Base-by-base conservation (phyloP, 495 filamentous ascomycete genomes). In the Cetradonia linearis region DNA sequence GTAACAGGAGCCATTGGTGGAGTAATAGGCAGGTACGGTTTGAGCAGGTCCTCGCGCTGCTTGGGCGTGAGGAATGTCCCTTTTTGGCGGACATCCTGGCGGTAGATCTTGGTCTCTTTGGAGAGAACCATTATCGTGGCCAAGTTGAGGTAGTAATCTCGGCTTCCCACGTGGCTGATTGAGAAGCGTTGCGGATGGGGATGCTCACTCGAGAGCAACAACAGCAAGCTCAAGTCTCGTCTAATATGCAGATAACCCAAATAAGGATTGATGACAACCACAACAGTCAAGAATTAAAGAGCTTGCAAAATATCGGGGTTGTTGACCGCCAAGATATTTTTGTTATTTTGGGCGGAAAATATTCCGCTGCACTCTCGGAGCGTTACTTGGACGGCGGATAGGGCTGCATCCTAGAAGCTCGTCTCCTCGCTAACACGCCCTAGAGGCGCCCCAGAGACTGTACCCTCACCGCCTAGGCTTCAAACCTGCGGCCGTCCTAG, bases 1-100 rank as follows among this genome's bases (percentile, higher is more conserved):
- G 67, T 42, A 28, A 62, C 53, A 60, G 34, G 33, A n/a, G 50
- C 38, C 31, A 34, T 54, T 55, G 60, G 25, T 16, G 81, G 78
- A 46, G 82, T 75, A 27, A 77, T 69, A 31, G 89, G 90, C 13
- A 95, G 83, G 68, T 91, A 92, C 56, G 83, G 83, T 73, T 85
- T 81, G 40, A 93, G 62, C 23, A 95, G 72, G 59, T 77, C 76
- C 69, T 90, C 85, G 56, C 88, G 82, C 63, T 94, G 84, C 57
- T 80, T 72, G 9, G 78, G 72, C 34, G 76, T 81, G 55, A 95
- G 76, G 30, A 80, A 77, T 58, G 68, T 73, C 63, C 85, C 82
- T 25, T 81, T 74, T 44, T 71, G 63, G 58, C 77, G 81, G 55
- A 78, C 78, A 72, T 89, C 85, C 53, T 78, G 76, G 62, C 85